phyloP scores from a whole-genome alignment of 2,329 filamentous ascomycete species.

The Cephalotrichum gorgonifer region DNA sequence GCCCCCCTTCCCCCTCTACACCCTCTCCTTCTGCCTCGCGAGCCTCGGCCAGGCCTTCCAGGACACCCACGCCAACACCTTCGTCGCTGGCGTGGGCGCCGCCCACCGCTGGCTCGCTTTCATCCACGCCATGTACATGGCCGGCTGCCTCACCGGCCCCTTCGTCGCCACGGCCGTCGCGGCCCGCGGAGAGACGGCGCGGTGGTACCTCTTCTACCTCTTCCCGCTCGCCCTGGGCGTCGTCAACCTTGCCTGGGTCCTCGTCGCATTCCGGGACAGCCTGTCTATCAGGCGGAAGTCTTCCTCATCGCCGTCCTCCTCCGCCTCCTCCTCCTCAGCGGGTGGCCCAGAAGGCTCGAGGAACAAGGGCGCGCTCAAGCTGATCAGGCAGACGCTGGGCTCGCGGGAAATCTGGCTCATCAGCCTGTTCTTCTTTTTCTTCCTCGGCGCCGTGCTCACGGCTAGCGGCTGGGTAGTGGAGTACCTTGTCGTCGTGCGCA shows the following conservation, averaged over 20 bases:
- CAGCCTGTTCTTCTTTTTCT: conserved; percentile 55
- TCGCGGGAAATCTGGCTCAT: conserved; percentile 44
- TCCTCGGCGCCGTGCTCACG: conserved; percentile 44
- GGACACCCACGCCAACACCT: conserved; percentile 54
- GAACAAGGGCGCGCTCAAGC: conserved; percentile 4
- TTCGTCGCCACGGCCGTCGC: conserved; percentile 45
- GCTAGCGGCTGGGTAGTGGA: conserved; percentile 55
- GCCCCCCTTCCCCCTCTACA: conserved; percentile 46
- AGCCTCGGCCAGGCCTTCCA: conserved; percentile 52
- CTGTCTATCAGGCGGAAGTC: conserved; percentile 17
- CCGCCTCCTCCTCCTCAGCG: conserved; percentile 1
- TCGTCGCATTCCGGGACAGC: conserved; percentile 38
- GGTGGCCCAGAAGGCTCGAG: conserved; percentile 10
- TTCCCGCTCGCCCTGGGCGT: conserved; percentile 42
- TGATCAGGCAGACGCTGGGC: conserved; percentile 33
- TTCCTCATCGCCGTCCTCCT: neutral
- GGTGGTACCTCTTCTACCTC: conserved; percentile 47
- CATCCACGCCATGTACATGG: conserved; percentile 53
- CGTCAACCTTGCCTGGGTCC: conserved; percentile 35
- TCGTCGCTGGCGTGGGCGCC: conserved; percentile 36
- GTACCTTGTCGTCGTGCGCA: conserved; percentile 49
- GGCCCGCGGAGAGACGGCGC: conserved; percentile 17
- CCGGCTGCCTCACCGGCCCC: conserved; percentile 45
- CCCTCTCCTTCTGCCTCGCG: conserved; percentile 45
- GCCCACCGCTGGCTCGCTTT: conserved; percentile 52